Percentiles rank a stretch among this genome's conserved stretches.
Conservation (phyloP, 768 basidiomycete species). For the Zangia roseola region DNA sequence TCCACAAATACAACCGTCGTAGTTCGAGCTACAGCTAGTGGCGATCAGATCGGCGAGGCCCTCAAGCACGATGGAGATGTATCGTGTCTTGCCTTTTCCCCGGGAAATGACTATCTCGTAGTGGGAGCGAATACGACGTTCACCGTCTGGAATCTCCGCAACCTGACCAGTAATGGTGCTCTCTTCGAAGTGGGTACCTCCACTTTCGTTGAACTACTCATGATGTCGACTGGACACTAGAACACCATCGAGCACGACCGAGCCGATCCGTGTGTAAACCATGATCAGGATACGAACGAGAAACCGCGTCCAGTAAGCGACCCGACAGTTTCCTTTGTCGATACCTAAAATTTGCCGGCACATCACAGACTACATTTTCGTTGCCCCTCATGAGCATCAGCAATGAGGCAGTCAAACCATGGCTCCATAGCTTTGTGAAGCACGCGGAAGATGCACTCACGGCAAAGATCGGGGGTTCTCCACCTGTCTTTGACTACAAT, state of each 20-base stretch:
- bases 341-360: too few species aligned
- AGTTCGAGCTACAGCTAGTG: slow-evolving; percentile 8
- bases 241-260: background rate
- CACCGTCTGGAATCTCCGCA: slow-evolving; percentile 15
- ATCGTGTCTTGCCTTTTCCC: slow-evolving; percentile 15
- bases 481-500: background rate
- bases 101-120: slow-evolving; percentile 3
- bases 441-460: slow-evolving; percentile 8
- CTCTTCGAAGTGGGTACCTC: background rate
- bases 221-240: slow-evolving; percentile 2
- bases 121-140: slow-evolving; percentile 9
- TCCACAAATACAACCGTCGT: slow-evolving; percentile 7
- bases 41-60: slow-evolving; percentile 9
- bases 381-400: slow-evolving; percentile 18
- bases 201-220: background rate
- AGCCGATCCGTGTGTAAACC: slow-evolving; percentile 1
- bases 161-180: background rate
- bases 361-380: slow-evolving; percentile 2
- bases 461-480: slow-evolving; percentile 4
- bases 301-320: slow-evolving; percentile 4
- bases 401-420: slow-evolving; percentile 16
- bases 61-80: slow-evolving; percentile 8
- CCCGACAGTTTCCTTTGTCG: too few species aligned
- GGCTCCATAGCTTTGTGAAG: slow-evolving; percentile 16
- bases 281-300: slow-evolving; percentile 2